Evolutionary conservation across 139 green algal genomes (phyloP).

Genomic region (Raphidocelis subcapitata): DNA sequence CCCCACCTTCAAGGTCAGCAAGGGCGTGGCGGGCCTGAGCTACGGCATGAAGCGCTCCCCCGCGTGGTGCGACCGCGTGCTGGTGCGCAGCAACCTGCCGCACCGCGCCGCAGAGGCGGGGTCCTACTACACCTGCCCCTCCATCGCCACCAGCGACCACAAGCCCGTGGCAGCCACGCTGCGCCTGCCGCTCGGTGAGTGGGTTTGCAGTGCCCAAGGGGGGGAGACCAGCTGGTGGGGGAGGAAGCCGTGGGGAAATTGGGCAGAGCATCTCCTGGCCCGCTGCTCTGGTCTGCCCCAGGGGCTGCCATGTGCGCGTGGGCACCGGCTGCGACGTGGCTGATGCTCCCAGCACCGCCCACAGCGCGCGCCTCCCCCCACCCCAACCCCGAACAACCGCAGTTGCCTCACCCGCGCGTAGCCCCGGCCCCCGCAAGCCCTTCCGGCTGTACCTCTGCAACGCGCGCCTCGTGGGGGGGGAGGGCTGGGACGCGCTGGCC

Average conservation of each 20-base stretch:
- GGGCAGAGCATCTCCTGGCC: too few species aligned
- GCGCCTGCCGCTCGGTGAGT: slow-evolving; percentile 24
- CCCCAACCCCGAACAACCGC: not conserved
- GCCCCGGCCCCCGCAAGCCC: not conserved
- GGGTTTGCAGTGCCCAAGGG: too few species aligned
- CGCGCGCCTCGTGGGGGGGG: not conserved
- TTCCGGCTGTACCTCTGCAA: slow-evolving; percentile 10
- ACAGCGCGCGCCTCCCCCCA: too few species aligned
- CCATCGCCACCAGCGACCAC: slow-evolving; percentile 65
- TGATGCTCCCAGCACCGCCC: too few species aligned
- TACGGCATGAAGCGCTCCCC: slow-evolving; percentile 62
- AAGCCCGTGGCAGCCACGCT: slow-evolving; percentile 67
- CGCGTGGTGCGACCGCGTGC: slow-evolving; percentile 73
- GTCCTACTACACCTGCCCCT: slow-evolving; percentile 50
- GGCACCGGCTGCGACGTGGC: too few species aligned
- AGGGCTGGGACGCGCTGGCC: not conserved
- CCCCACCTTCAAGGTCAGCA: slow-evolving; percentile 71
- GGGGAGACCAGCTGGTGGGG: too few species aligned
- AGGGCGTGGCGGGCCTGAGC: slow-evolving; percentile 21
- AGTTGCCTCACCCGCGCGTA: not conserved
- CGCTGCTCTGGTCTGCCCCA: too few species aligned
- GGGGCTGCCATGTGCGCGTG: too few species aligned
- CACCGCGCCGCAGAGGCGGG: slow-evolving; percentile 31
- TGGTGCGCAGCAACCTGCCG: slow-evolving; percentile 56
- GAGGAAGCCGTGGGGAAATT: too few species aligned